Evolutionary conservation across 2,329 filamentous ascomycete genomes (phyloP).

Genomic region (Fusarium lyarnte): DNA sequence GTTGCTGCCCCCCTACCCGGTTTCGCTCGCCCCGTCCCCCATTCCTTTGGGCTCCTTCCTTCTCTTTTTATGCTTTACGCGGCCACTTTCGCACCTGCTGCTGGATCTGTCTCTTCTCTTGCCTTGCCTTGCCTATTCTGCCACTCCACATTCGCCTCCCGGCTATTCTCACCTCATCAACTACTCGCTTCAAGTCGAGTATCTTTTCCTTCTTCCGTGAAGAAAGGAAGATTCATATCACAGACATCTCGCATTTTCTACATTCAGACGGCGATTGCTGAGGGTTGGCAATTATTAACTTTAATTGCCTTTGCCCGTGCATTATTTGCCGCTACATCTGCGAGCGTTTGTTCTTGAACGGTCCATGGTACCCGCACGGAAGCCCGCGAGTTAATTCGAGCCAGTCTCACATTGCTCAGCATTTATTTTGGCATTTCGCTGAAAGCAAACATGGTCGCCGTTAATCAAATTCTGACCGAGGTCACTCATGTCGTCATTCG

Average conservation of each 20-base stretch:
- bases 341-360: constrained; percentile 33
- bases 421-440: constrained; percentile 22
- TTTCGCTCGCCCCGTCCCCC: constrained; percentile 32
- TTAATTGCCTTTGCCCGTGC: constrained; percentile 30
- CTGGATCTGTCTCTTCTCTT: constrained; percentile 25
- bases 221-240: background rate
- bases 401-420: constrained; percentile 27
- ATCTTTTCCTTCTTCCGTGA: constrained; percentile 18
- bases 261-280: constrained; percentile 14
- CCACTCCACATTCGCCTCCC: constrained; percentile 36
- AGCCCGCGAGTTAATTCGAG: constrained; percentile 43
- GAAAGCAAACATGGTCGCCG: constrained; percentile 39
- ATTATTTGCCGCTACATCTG: constrained; percentile 28
- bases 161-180: constrained; percentile 35
- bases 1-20: constrained; percentile 17
- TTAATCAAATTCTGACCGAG: constrained; percentile 40
- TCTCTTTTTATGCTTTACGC: constrained; percentile 36
- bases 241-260: background rate
- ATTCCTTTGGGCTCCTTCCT: constrained; percentile 29
- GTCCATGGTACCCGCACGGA: constrained; percentile 43
- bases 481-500: constrained; percentile 41
- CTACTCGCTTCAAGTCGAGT: constrained; percentile 26
- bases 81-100: constrained; percentile 34
- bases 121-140: constrained; percentile 30
- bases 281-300: constrained; percentile 21